phyloP scores from a whole-genome alignment of 2,329 filamentous ascomycete species.

The Dactylonectria macrodidyma region DNA sequence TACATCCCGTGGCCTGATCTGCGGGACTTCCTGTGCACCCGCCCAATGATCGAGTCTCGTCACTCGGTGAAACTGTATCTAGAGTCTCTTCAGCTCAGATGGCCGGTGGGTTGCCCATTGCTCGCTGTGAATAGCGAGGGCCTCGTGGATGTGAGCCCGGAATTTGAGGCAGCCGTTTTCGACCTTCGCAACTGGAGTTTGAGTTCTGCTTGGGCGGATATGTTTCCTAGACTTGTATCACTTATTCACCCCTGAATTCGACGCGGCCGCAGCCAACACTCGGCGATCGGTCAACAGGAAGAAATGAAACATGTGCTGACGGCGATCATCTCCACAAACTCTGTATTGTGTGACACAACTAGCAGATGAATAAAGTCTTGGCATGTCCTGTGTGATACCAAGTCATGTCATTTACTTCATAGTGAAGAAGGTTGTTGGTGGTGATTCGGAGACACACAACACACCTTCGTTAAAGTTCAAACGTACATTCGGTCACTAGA shows the following conservation, averaged over 20 bases:
- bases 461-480: not conserved
- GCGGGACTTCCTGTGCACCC: conserved; percentile 41
- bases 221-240: conserved; percentile 41
- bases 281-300: not conserved
- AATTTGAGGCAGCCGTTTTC: conserved; percentile 41
- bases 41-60: conserved; percentile 36
- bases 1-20: conserved; percentile 46
- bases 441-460: not conserved
- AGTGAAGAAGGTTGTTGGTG: not conserved
- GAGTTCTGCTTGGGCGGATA: conserved; percentile 40
- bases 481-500: not conserved
- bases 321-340: not conserved
- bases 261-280: not conserved
- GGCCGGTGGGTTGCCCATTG: conserved; percentile 39
- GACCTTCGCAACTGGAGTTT: conserved; percentile 45
- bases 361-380: not conserved
- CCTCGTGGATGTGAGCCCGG: conserved; percentile 39
- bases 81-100: conserved; percentile 38
- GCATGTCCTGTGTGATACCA: not conserved
- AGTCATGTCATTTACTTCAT: not conserved
- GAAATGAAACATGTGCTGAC: not conserved
- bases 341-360: not conserved
- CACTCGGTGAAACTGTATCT: conserved; percentile 45
- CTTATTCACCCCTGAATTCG: conserved; percentile 31
- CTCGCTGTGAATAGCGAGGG: conserved; percentile 29